Percentiles rank a stretch among this genome's conserved stretches.
These are phyloP conservation scores for Hymenochaete sp. DNA, from an alignment of 1,284 basidiomycete species.

Conservation along the genomic window DNA sequence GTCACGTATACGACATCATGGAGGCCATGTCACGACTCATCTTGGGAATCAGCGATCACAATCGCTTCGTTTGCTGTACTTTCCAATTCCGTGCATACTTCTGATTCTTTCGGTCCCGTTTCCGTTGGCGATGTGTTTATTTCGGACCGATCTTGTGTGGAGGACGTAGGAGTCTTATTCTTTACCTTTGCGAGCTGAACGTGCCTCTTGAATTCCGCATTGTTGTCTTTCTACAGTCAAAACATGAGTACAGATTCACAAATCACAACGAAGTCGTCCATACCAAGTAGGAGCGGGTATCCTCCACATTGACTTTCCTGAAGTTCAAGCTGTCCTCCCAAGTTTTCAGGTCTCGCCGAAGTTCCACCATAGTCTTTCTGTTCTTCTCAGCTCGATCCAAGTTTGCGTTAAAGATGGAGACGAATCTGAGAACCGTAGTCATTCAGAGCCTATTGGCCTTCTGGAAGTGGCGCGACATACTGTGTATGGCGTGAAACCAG, in stretches of 20 bases:
- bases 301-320: slow-evolving; percentile 38
- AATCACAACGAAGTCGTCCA: slow-evolving; percentile 11
- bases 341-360: slow-evolving; percentile 44
- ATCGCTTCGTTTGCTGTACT: neutral
- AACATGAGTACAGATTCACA: neutral
- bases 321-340: slow-evolving; percentile 45
- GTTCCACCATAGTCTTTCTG: slow-evolving; percentile 39
- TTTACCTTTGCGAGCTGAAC: no score
- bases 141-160: neutral
- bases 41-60: slow-evolving; percentile 3
- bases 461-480: slow-evolving; percentile 28
- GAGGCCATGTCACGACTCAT: no score
- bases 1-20: no score
- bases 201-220: slow-evolving; percentile 13
- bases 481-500: slow-evolving; percentile 51
- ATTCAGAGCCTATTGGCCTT: neutral
- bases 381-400: slow-evolving; percentile 44
- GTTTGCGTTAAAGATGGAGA: slow-evolving; percentile 62
- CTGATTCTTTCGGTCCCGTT: neutral
- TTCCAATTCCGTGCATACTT: neutral
- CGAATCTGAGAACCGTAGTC: slow-evolving; percentile 42
- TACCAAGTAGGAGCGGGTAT: slow-evolving; percentile 43
- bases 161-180: neutral
- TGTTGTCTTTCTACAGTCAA: slow-evolving; percentile 8
- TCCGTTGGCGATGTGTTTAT: neutral